Evolutionary conservation across 2,329 filamentous ascomycete species (phyloP).

Genomic region (Reticulascus tulasneorum): DNA sequence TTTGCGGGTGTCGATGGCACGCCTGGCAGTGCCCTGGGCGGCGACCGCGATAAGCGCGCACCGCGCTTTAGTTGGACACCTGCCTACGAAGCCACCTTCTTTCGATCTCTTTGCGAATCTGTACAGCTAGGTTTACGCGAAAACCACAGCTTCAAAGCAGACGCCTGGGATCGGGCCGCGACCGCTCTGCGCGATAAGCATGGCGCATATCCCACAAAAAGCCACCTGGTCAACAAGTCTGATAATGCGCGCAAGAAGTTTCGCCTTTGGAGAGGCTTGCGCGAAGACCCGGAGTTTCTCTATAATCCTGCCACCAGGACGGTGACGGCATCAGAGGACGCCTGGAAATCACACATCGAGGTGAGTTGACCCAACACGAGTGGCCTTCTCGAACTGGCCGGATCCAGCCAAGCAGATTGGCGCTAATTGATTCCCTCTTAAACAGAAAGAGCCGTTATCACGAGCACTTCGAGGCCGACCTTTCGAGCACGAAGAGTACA

Average conservation of each 20-base stretch:
- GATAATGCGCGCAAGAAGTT: constrained; percentile 62
- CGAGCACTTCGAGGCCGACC: constrained; percentile 52
- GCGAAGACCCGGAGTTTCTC: constrained; percentile 53
- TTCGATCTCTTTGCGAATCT: constrained; percentile 56
- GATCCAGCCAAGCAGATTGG: not conserved
- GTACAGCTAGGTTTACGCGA: constrained; percentile 53
- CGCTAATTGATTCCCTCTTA: too few relatives aligned
- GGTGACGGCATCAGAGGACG: constrained; percentile 53
- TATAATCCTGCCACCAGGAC: constrained; percentile 48
- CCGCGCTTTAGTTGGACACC: constrained; percentile 59
- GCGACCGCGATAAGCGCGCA: constrained; percentile 25
- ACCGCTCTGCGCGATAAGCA: constrained; percentile 51
- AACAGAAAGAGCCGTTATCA: constrained; percentile 54
- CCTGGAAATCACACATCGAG: constrained; percentile 54
- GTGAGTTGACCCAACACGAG: constrained; percentile 29
- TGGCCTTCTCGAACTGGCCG: not conserved
- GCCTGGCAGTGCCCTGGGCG: constrained; percentile 6
- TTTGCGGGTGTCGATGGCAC: constrained; percentile 12
- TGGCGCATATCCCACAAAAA: constrained; percentile 54
- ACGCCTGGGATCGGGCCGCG: constrained; percentile 57
- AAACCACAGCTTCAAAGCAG: constrained; percentile 58
- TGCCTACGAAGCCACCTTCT: constrained; percentile 57
- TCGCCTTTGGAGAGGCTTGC: constrained; percentile 55
- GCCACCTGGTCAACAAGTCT: constrained; percentile 60
- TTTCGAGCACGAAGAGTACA: constrained; percentile 58